Evolutionary conservation across 2,329 filamentous ascomycete genomes (phyloP).

Genomic region (Fusarium sp.): DNA sequence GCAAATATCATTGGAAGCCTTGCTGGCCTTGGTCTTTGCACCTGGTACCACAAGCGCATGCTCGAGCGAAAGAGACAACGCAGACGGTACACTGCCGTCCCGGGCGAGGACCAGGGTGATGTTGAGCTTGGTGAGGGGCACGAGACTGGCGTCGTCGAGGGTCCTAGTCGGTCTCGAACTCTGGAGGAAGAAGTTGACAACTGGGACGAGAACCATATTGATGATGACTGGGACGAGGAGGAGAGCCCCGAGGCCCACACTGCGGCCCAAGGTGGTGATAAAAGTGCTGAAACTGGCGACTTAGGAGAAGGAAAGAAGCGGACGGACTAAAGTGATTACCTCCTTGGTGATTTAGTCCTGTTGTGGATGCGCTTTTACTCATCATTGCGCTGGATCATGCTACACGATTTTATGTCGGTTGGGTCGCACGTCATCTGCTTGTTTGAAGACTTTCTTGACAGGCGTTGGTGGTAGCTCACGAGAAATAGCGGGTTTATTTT

Average conservation of each 20-base stretch:
- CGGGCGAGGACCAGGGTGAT: slow-evolving; percentile 73
- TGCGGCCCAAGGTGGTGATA: slow-evolving; percentile 30
- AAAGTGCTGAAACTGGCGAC: slow-evolving; percentile 44
- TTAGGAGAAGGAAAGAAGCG: slow-evolving; percentile 50
- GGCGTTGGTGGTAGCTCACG: not conserved
- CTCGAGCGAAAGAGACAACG: slow-evolving; percentile 84
- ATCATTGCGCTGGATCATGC: slow-evolving; percentile 19
- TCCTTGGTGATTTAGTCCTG: not conserved
- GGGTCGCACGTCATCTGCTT: not conserved
- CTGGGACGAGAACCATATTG: slow-evolving; percentile 86
- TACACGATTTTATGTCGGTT: slow-evolving; percentile 23
- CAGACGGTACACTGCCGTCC: slow-evolving; percentile 78
- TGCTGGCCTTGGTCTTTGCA: slow-evolving; percentile 77
- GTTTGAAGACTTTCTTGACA: slow-evolving; percentile 3
- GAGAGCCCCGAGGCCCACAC: slow-evolving; percentile 49
- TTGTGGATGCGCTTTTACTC: slow-evolving; percentile 3
- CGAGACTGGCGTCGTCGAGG: slow-evolving; percentile 72
- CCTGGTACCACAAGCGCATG: slow-evolving; percentile 97
- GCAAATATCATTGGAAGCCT: slow-evolving; percentile 88
- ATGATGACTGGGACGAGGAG: slow-evolving; percentile 69
- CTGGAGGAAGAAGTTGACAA: slow-evolving; percentile 90
- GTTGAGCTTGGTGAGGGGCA: slow-evolving; percentile 82
- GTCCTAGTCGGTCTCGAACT: slow-evolving; percentile 49
- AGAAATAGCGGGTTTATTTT: slow-evolving; percentile 6
- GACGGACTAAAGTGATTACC: slow-evolving; percentile 43